These are phyloP conservation scores for Phytophthora pini DNA, from an alignment of 352 stramenopile genomes.

Conservation along the genomic window DNA sequence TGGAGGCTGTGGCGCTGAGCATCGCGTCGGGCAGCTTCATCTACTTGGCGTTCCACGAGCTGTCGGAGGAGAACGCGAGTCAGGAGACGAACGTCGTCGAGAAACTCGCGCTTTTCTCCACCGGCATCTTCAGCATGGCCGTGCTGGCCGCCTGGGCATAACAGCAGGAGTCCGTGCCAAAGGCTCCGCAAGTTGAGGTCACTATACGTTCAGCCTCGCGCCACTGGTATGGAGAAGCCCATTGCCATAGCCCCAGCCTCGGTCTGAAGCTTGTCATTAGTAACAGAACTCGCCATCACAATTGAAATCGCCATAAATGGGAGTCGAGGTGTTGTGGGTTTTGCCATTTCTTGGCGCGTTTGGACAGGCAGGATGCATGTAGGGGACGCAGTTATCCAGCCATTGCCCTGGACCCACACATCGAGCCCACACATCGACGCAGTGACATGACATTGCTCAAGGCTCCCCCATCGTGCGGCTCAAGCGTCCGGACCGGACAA, in stretches of 20 bases:
- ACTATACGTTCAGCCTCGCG: conserved; percentile 5
- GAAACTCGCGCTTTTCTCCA: too few species aligned
- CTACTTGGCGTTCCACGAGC: conserved; percentile 72
- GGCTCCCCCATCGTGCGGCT: conserved; percentile 11
- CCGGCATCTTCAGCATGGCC: too few species aligned
- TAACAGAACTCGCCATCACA: conserved; percentile 5
- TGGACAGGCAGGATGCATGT: conserved; percentile 16
- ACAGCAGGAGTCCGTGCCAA: conserved; percentile 15
- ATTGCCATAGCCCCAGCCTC: background rate
- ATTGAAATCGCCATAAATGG: background rate
- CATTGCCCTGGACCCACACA: conserved; percentile 7
- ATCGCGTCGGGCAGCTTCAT: conserved; percentile 72
- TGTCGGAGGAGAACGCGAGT: conserved; percentile 59
- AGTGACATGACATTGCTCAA: conserved; percentile 21
- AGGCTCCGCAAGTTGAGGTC: conserved; percentile 4
- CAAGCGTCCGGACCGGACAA: conserved; percentile 18
- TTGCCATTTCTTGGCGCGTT: conserved; percentile 1
- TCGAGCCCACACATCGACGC: background rate
- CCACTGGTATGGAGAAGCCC: conserved; percentile 20
- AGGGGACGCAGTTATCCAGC: conserved; percentile 15
- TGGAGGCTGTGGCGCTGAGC: conserved; percentile 56
- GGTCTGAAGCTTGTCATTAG: conserved; percentile 7
- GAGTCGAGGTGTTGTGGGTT: conserved; percentile 14
- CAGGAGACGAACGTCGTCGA: conserved; percentile 28
- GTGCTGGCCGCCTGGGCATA: background rate